phyloP scores from a whole-genome alignment of 768 basidiomycete genomes.

The Mycena albidolilacea region DNA sequence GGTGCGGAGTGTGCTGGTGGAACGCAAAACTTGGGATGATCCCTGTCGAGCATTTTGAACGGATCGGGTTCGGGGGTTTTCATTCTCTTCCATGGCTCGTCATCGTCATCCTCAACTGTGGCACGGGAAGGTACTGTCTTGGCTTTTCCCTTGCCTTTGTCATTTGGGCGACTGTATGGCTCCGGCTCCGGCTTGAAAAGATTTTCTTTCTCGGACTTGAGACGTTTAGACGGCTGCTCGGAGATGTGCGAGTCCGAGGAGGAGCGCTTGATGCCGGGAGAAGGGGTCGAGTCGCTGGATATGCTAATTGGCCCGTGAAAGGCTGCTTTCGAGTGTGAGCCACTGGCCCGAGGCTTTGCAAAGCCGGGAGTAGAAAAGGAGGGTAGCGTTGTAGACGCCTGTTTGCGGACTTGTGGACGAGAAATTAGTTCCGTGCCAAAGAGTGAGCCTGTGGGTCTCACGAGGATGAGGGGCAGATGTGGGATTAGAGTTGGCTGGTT shows the following conservation, averaged over 20 bases:
- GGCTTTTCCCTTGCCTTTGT: constrained; percentile 43
- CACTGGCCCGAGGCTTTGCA: constrained; percentile 44
- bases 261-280: constrained; percentile 56
- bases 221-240: constrained; percentile 51
- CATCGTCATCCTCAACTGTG: constrained; percentile 27
- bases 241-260: constrained; percentile 56
- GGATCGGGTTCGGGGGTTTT: constrained; percentile 44
- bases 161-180: not conserved
- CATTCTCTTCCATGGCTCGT: constrained; percentile 45
- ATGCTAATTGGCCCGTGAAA: constrained; percentile 47
- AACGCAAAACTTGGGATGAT: constrained; percentile 40
- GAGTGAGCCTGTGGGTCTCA: not conserved
- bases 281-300: constrained; percentile 55
- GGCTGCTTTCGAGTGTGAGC: constrained; percentile 16
- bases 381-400: constrained; percentile 48
- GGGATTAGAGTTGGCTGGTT: constrained; percentile 52
- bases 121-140: constrained; percentile 13
- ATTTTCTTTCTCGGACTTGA: constrained; percentile 59
- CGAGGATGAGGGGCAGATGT: constrained; percentile 20
- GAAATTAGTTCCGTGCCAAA: not conserved
- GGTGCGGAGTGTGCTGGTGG: constrained; percentile 22
- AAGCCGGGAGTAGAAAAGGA: constrained; percentile 65
- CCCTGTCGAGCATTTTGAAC: constrained; percentile 45
- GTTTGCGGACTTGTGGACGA: constrained; percentile 43
- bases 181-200: constrained; percentile 23